phyloP scores from a whole-genome alignment of 2,329 filamentous ascomycete species.

The Ascochyta rabiei region DNA sequence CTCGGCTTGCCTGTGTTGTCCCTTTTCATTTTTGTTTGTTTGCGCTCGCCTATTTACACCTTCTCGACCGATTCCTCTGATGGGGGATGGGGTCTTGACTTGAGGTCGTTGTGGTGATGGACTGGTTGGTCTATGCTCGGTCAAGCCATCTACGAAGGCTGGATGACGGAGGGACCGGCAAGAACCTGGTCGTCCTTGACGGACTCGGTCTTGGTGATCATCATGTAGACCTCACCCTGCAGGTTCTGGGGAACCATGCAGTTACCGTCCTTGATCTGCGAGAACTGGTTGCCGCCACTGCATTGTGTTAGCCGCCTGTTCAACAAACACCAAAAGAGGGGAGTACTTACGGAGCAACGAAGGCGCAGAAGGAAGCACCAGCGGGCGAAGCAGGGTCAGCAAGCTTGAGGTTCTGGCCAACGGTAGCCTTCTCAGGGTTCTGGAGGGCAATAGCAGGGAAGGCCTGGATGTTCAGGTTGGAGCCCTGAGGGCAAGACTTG shows the following conservation, averaged over 20 bases:
- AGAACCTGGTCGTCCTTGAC: conserved; percentile 59
- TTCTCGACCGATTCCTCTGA: too few relatives aligned
- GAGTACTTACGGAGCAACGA: conserved; percentile 64
- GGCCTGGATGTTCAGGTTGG: conserved; percentile 66
- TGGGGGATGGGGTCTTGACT: background rate
- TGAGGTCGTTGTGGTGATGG: background rate
- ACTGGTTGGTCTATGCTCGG: background rate
- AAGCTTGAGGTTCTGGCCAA: conserved; percentile 49
- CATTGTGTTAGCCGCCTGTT: conserved; percentile 25
- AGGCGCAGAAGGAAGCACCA: conserved; percentile 67
- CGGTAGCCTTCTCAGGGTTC: conserved; percentile 54
- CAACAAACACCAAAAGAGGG: conserved; percentile 32
- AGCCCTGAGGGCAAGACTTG: conserved; percentile 67
- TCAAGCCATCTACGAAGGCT: conserved; percentile 42
- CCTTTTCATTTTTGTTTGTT: conserved; percentile 1
- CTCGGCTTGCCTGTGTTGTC: conserved; percentile 6
- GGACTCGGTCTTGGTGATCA: conserved; percentile 61
- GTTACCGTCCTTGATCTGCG: conserved; percentile 59
- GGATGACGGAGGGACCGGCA: conserved; percentile 57
- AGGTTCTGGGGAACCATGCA: conserved; percentile 69
- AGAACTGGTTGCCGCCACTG: conserved; percentile 56
- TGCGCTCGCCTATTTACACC: background rate
- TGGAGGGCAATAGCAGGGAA: conserved; percentile 64
- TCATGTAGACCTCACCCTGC: conserved; percentile 70
- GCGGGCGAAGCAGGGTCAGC: conserved; percentile 44